Evolutionary conservation across 2,329 filamentous ascomycete genomes (phyloP), one percentile per base, ranked within the genome.

Genomic region (Shiraia sp.): DNA sequence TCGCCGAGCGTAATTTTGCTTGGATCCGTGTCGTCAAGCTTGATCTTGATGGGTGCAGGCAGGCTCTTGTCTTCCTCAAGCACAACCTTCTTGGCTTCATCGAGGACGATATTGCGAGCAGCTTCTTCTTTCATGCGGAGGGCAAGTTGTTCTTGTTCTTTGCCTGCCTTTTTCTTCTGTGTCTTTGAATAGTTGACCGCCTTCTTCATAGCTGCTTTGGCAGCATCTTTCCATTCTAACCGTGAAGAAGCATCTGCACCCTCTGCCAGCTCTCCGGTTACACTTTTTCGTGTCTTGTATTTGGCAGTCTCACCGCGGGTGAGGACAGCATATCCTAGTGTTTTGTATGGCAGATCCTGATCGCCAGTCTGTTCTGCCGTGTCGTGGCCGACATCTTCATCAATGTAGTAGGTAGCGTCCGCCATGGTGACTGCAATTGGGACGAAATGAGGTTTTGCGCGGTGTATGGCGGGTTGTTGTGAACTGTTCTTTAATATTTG

Each of bases 171-270:
- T 79, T 90, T 91, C 80, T 89, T 87, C 71, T 88, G 83, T 51
- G 79, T 78, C 55, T 90, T 87, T 52, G 83, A 83, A 51, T 83
- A 83, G 68, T 83, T 85, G 74, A 82, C 82, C 3, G 86, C 87
- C 74, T 95, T 95, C 78, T 95, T 96, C 65, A 90, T 70, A 15
- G 88, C 89, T 46, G 86, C 87, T 76, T 93, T 95, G 47, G 87
- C 85, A 14, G 83, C 86, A 40, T 86, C 84, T 74, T 91, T 92
- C 87, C 86, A 96, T 57, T 83, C 79, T 51, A 85, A 71, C 52
- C 82, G 79, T 39, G 78, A 79, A 39, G 78, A 76, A 51, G 79
- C 78, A 59, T 89, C 87, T 49, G 83, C 55, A 40, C 66, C 65
- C 42, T 70, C 67, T 10, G 65, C 57, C 2, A 68, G 32, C 26